phyloP scores from a whole-genome alignment of 2,329 filamentous ascomycete genomes.

The Macroventuria anomochaeta region DNA sequence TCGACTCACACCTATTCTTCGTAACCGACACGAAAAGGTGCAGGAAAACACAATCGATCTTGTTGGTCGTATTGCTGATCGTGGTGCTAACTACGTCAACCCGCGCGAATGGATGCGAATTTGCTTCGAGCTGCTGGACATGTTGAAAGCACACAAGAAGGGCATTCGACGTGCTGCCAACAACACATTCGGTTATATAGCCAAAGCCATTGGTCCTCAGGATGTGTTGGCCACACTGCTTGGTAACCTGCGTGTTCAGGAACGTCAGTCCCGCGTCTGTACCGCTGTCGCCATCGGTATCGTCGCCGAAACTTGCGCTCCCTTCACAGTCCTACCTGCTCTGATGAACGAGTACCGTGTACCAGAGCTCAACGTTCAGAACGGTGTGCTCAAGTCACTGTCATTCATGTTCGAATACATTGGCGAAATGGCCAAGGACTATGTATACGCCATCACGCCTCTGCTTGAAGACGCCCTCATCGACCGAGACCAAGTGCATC shows the following conservation, averaged over 20 bases:
- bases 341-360: conserved; percentile 99
- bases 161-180: conserved; percentile 97
- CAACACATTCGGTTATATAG: conserved; percentile 99
- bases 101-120: conserved; percentile 99
- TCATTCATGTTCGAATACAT: conserved; percentile 99
- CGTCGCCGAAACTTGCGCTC: conserved; percentile 96
- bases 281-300: conserved; percentile 98
- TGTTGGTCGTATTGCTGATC: conserved; percentile 95
- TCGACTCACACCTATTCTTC: conserved; percentile 93
- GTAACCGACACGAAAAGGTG: conserved; percentile 98
- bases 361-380: conserved; percentile 97
- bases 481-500: conserved; percentile 96
- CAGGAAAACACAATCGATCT: conserved; percentile 99
- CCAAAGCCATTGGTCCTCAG: conserved; percentile 97
- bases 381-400: conserved; percentile 94
- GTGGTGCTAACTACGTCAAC: conserved; percentile 94
- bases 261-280: conserved; percentile 97
- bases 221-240: conserved; percentile 94
- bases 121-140: conserved; percentile 97
- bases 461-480: conserved; percentile 96
- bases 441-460: conserved; percentile 96
- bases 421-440: conserved; percentile 99
- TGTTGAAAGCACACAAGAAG: conserved; percentile 99
- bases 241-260: conserved; percentile 95
- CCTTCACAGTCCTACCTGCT: conserved; percentile 97